Percentiles rank a stretch among this genome's conserved stretches.
phyloP scores from a whole-genome alignment of 2,329 filamentous ascomycete genomes.

The Bimuria novae-zelandiae region DNA sequence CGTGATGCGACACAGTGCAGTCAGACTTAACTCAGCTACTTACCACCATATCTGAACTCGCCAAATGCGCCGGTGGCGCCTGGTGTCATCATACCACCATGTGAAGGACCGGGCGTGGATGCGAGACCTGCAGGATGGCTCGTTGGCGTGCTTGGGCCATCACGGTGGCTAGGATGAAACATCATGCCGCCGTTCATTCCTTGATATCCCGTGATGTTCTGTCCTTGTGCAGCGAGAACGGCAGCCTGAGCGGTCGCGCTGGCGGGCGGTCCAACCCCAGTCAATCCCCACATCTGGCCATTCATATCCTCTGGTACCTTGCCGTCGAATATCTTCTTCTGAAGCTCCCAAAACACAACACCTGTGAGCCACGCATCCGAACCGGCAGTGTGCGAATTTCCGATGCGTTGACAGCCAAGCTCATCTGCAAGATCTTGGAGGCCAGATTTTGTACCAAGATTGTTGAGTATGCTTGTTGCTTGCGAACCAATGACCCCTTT shows the following conservation, averaged over 20 bases:
- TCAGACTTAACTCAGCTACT: slow-evolving; percentile 22
- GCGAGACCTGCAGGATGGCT: slow-evolving; percentile 58
- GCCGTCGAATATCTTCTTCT: slow-evolving; percentile 83
- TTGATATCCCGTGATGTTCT: slow-evolving; percentile 35
- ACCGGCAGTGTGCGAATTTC: slow-evolving; percentile 87
- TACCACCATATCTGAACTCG: slow-evolving; percentile 58
- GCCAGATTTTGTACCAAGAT: slow-evolving; percentile 87
- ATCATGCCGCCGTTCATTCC: slow-evolving; percentile 44
- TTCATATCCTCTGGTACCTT: slow-evolving; percentile 78
- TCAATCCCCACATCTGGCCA: slow-evolving; percentile 92
- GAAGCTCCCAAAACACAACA: slow-evolving; percentile 92
- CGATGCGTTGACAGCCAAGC: slow-evolving; percentile 85
- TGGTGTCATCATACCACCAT: slow-evolving; percentile 70
- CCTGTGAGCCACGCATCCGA: slow-evolving; percentile 93
- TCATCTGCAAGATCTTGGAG: slow-evolving; percentile 93
- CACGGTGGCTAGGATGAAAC: slow-evolving; percentile 50
- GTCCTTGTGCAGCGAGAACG: slow-evolving; percentile 50
- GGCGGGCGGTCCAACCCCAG: slow-evolving; percentile 59
- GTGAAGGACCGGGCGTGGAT: slow-evolving; percentile 60
- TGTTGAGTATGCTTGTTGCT: slow-evolving; percentile 75
- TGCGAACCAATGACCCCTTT: slow-evolving; percentile 44
- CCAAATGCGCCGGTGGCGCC: slow-evolving; percentile 78
- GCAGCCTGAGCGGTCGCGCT: slow-evolving; percentile 60
- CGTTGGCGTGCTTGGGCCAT: slow-evolving; percentile 71
- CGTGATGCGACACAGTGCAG: too few species aligned